These are phyloP conservation scores for Bryoglossum gracile DNA, from an alignment of 495 filamentous ascomycete genomes.

Conservation along the genomic window DNA sequence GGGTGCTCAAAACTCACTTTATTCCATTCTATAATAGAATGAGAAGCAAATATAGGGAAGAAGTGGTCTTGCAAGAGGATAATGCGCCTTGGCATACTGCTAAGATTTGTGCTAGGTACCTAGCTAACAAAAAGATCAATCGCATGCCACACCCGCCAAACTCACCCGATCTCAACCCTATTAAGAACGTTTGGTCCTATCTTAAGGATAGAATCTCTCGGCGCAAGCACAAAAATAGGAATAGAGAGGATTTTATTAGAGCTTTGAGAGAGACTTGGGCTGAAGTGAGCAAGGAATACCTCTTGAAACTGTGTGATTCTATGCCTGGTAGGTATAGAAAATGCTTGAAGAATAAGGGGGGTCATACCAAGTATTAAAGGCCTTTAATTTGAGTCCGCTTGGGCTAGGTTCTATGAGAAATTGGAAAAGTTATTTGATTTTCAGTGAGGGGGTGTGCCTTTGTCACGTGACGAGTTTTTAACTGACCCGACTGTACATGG, in stretches of 20 bases:
- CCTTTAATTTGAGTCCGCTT: neutral
- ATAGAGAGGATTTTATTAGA: neutral
- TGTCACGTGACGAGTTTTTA: too few relatives aligned
- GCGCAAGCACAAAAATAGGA: neutral
- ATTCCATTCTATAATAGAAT: slow-evolving; percentile 11
- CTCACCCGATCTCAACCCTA: slow-evolving; percentile 13
- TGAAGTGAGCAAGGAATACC: neutral
- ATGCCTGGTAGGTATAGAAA: neutral
- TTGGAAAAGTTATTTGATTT: neutral
- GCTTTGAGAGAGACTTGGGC: slow-evolving; percentile 6
- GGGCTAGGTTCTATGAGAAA: too few relatives aligned
- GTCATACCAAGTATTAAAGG: slow-evolving; percentile 8
- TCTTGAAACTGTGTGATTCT: neutral
- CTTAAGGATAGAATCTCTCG: slow-evolving; percentile 4
- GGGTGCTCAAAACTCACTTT: slow-evolving; percentile 4
- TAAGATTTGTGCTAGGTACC: neutral
- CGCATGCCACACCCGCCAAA: slow-evolving; percentile 2
- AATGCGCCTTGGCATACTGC: slow-evolving; percentile 11
- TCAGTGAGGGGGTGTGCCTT: too few relatives aligned
- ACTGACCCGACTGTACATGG: too few relatives aligned
- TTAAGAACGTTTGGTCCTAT: slow-evolving; percentile 15
- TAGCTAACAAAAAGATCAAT: neutral
- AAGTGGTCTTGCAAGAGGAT: slow-evolving; percentile 9
- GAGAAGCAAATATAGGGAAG: neutral
- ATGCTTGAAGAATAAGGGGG: slow-evolving; percentile 1